Conservation (phyloP, 768 basidiomycete species). For the Fomitopsis pulvina region DNA sequence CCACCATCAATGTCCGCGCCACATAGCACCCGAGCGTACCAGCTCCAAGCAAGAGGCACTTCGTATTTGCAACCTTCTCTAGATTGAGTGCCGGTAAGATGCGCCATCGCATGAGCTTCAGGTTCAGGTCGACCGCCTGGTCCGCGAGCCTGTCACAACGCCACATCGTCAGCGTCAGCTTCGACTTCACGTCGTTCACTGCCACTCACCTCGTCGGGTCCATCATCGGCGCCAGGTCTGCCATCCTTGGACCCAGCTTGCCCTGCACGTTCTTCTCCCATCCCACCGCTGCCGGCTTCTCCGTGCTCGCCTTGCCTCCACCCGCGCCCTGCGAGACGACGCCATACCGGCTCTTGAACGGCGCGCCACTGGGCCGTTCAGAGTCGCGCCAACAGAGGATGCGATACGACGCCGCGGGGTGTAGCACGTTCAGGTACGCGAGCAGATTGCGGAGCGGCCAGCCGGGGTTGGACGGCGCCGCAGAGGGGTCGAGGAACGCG, state of each 20-base stretch:
- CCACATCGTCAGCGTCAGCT: background rate
- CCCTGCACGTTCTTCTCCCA: slow-evolving; percentile 94
- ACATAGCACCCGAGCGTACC: slow-evolving; percentile 98
- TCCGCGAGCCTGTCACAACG: slow-evolving; percentile 62
- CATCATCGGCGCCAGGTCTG: slow-evolving; percentile 95
- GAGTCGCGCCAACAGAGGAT: slow-evolving; percentile 76
- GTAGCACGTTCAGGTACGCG: slow-evolving; percentile 61
- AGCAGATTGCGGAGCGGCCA: slow-evolving; percentile 92
- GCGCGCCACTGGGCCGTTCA: slow-evolving; percentile 31
- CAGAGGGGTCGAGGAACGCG: slow-evolving; percentile 67
- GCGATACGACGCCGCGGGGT: slow-evolving; percentile 42
- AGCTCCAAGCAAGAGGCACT: slow-evolving; percentile 85
- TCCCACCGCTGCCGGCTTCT: slow-evolving; percentile 65
- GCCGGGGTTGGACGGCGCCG: slow-evolving; percentile 45
- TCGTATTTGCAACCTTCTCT: slow-evolving; percentile 76
- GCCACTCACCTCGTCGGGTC: slow-evolving; percentile 67
- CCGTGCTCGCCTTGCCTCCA: slow-evolving; percentile 16
- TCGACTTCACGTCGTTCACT: background rate
- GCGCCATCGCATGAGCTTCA: slow-evolving; percentile 97
- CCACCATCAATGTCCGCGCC: slow-evolving; percentile 82
- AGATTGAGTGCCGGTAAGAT: slow-evolving; percentile 86
- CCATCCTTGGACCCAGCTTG: slow-evolving; percentile 79
- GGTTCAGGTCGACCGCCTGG: slow-evolving; percentile 96
- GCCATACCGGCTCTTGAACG: slow-evolving; percentile 64
- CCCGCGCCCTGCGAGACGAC: slow-evolving; percentile 31